These are phyloP conservation scores for Dendrobium huoshanense DNA, from an alignment of 106 monocot species.

Conservation along the genomic window DNA sequence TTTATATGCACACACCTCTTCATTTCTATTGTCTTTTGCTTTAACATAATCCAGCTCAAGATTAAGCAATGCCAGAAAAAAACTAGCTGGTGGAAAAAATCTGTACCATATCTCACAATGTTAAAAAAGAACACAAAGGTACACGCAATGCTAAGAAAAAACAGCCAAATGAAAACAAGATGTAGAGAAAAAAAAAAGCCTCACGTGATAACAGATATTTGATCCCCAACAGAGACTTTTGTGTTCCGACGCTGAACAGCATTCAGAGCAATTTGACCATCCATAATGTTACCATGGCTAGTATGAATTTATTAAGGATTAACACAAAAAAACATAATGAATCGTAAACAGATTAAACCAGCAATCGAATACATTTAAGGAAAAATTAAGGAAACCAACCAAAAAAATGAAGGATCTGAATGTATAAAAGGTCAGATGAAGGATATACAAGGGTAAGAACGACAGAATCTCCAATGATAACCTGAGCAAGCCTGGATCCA, in stretches of 20 bases:
- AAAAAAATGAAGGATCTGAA: neutral
- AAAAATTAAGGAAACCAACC: neutral
- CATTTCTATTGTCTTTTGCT: constrained; percentile 49
- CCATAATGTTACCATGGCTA: constrained; percentile 33
- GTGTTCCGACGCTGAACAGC: constrained; percentile 76
- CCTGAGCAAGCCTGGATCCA: constrained; percentile 29
- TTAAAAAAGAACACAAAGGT: constrained; percentile 6
- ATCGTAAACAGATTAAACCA: neutral
- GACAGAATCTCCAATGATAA: constrained; percentile 43
- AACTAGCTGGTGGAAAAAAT: constrained; percentile 56
- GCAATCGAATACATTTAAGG: neutral
- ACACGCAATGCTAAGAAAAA: neutral
- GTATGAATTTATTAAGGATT: constrained; percentile 59
- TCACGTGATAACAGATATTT: constrained; percentile 66
- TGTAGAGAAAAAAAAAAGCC: neutral
- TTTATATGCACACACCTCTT: constrained; percentile 42
- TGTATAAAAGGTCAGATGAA: constrained; percentile 13
- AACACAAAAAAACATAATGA: neutral
- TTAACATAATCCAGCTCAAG: constrained; percentile 85
- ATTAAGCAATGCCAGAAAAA: constrained; percentile 79
- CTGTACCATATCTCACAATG: constrained; percentile 17
- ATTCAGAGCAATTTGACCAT: constrained; percentile 66
- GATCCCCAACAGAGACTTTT: constrained; percentile 75
- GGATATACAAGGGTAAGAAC: constrained; percentile 89
- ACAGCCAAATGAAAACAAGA: neutral